Base-by-base conservation (phyloP, 1,284 basidiomycete species). In the Volvariella surrecta region DNA sequence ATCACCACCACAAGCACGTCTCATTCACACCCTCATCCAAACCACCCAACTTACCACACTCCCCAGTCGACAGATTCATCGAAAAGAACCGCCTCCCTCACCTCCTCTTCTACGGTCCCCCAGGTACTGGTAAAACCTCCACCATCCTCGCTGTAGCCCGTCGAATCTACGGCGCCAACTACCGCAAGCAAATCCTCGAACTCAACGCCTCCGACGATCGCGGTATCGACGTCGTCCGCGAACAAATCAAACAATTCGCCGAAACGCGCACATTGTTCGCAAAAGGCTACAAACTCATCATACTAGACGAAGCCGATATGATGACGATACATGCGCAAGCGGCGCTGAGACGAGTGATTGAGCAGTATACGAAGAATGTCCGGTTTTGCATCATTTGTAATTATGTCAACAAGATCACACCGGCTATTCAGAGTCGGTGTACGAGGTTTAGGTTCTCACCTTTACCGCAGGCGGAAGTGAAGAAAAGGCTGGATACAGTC, bases 371-470 rank as follows among this genome's bases (percentile, higher is more conserved):
- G 4, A 90, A 87, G 63, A 99, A 99, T 58, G 96, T 98, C 49
- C 83, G 96, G 28, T 99, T 99, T 64, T 98, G 95, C 66, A 99
- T 99, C 56, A 96, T 99, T 50, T 98, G 96, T 76, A 99, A 99
- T 67, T 99, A 99, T 55, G 96, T 99, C 62, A 99, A 99, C 78
- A 98, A 98, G 66, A 99, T 99, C 59, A 86, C 89, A 4, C 96
- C 96, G 2, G 96, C 96, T 17, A 96, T 99, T 49, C 96, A 99
- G 67, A 96, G 92, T 60, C 87, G 96, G 40, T 99, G 96, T 67
- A 99, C 96, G 2, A 76, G 95, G 30, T 99, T 99, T 69, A 75
- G 93, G 39, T 99, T 99, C 68, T 93, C 90, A n/a, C 96, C 96
- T 1, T 66, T 99, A 22, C 91, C 93, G 1, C 82, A 87, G 16